Evolutionary conservation across 2,329 filamentous ascomycete genomes (phyloP).

Genomic region (Calonectria henricotiae): DNA sequence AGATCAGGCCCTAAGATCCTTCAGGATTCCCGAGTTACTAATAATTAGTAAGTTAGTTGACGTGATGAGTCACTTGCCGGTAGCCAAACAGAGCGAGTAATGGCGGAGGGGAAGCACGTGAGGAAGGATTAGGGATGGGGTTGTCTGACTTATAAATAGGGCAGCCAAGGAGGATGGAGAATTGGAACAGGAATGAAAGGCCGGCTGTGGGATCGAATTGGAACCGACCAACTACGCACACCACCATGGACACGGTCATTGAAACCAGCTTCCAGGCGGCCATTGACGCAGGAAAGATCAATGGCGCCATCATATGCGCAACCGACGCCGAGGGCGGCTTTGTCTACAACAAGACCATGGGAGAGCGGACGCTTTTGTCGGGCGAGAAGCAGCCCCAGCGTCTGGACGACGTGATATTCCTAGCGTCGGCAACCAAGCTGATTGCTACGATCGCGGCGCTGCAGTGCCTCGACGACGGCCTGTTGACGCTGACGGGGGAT

Average conservation of each 20-base stretch:
- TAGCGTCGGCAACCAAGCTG: slow-evolving; percentile 63
- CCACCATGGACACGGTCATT: slow-evolving; percentile 54
- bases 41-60: neutral
- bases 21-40: too few relatives aligned
- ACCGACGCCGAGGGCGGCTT: slow-evolving; percentile 60
- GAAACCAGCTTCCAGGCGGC: slow-evolving; percentile 60
- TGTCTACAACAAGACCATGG: slow-evolving; percentile 60
- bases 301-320: slow-evolving; percentile 63
- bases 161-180: neutral
- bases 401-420: slow-evolving; percentile 58
- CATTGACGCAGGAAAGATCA: slow-evolving; percentile 62
- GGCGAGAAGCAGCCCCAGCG: slow-evolving; percentile 59
- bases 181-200: too few relatives aligned
- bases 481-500: slow-evolving; percentile 65
- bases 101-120: neutral
- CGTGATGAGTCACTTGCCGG: slow-evolving; percentile 20
- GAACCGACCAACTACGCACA: neutral
- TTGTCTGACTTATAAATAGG: neutral
- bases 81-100: neutral
- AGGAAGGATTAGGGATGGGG: neutral
- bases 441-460: slow-evolving; percentile 68
- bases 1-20: too few relatives aligned
- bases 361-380: slow-evolving; percentile 61
- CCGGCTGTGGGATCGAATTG: neutral
- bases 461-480: slow-evolving; percentile 69